These are phyloP conservation scores for Naumovozyma castellii DNA, from an alignment of 805 yeast genomes.

Conservation along the genomic window DNA sequence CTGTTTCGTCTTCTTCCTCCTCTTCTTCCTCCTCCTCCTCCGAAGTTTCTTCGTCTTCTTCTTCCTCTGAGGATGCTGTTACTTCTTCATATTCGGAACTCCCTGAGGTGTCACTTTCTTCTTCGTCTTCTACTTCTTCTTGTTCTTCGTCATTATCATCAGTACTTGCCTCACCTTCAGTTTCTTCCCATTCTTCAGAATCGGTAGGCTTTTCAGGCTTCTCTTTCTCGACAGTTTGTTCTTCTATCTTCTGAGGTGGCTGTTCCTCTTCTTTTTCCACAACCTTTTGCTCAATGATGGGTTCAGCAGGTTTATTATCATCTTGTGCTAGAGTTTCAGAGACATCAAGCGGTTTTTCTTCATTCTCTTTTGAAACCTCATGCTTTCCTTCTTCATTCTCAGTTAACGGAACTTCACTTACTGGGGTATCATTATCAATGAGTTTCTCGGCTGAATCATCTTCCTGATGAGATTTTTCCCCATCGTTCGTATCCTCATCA, in stretches of 20 bases:
- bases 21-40: not conserved
- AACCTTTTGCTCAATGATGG: too few species aligned
- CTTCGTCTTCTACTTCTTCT: conserved; percentile 1
- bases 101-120: not conserved
- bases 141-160: not conserved
- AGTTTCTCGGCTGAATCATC: conserved; percentile 1
- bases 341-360: too few species aligned
- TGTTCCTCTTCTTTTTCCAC: too few species aligned
- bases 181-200: conserved; percentile 3
- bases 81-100: conserved; percentile 1
- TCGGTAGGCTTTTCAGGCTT: too few species aligned
- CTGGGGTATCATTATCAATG: not conserved
- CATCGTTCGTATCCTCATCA: not conserved
- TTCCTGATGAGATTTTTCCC: not conserved
- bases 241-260: too few species aligned
- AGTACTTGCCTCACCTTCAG: not conserved
- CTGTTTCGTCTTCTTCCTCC: conserved; percentile 1
- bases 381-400: too few species aligned
- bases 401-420: too few species aligned
- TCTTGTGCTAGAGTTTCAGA: too few species aligned
- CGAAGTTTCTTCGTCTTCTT: not conserved
- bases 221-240: too few species aligned
- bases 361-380: too few species aligned
- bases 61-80: conserved; percentile 1
- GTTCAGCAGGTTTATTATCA: too few species aligned